Percentiles rank a stretch among this genome's conserved stretches.
phyloP scores from a whole-genome alignment of 2,329 filamentous ascomycete genomes.

The Pyrenophora teres region DNA sequence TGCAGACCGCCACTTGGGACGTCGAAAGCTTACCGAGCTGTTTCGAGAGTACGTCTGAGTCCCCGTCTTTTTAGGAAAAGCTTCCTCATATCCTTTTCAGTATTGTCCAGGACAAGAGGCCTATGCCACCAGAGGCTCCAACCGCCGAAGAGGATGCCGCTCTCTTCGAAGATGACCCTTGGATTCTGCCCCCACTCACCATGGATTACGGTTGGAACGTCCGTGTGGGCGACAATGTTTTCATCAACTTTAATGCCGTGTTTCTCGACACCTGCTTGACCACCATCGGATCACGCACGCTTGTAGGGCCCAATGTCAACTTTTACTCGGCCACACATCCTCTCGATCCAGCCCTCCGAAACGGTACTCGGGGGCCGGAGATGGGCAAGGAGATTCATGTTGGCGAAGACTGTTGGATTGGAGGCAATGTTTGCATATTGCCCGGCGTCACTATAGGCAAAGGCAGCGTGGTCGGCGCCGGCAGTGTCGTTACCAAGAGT shows the following conservation, averaged over 20 bases:
- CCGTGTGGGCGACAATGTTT: conserved; percentile 70
- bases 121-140: conserved; percentile 64
- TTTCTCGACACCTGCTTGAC: conserved; percentile 79
- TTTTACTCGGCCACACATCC: conserved; percentile 80
- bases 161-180: conserved; percentile 67
- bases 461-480: conserved; percentile 76
- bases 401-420: conserved; percentile 68
- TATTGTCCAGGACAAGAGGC: conserved; percentile 64
- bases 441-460: conserved; percentile 78
- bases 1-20: conserved; percentile 59
- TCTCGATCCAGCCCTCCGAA: conserved; percentile 72
- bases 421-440: conserved; percentile 61
- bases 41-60: conserved; percentile 69
- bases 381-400: conserved; percentile 73
- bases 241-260: conserved; percentile 74
- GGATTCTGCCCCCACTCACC: conserved; percentile 70
- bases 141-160: conserved; percentile 68
- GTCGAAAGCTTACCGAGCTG: conserved; percentile 67
- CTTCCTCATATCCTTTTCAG: conserved; percentile 49
- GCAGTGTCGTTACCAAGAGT: conserved; percentile 81
- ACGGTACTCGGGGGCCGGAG: conserved; percentile 78
- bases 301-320: conserved; percentile 78
- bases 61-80: neutral
- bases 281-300: conserved; percentile 73
- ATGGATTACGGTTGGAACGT: conserved; percentile 82